A percentile compares a stretch with the other conserved stretches of the same genome.
These are phyloP conservation scores for Suhomyces bokatorum DNA, from an alignment of 1,139 yeast genomes.

Conservation along the genomic window DNA sequence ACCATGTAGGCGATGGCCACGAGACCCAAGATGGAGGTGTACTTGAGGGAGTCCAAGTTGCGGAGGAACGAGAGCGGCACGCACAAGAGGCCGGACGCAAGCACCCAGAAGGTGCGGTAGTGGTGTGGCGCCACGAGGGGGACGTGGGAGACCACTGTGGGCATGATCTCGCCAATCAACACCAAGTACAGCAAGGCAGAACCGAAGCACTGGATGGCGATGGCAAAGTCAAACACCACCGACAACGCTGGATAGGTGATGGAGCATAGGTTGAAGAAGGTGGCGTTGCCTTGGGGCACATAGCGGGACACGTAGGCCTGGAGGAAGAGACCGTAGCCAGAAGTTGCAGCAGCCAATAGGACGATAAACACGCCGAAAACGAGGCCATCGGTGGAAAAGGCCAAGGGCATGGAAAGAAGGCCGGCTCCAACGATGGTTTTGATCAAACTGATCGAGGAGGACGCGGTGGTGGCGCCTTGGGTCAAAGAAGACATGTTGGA, in stretches of 20 bases:
- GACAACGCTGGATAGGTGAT: constrained; percentile 84
- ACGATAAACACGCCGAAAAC: constrained; percentile 66
- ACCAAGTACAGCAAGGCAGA: constrained; percentile 49
- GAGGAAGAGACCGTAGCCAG: constrained; percentile 77
- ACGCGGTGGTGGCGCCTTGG: constrained; percentile 25
- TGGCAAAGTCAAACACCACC: constrained; percentile 81
- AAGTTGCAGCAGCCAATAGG: constrained; percentile 70
- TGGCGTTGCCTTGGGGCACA: constrained; percentile 72
- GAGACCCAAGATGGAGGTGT: constrained; percentile 44
- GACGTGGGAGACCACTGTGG: constrained; percentile 33
- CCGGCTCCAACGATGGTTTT: constrained; percentile 91
- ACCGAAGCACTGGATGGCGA: constrained; percentile 76
- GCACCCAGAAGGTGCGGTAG: constrained; percentile 40
- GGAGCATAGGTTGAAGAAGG: constrained; percentile 81
- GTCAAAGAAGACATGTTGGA: constrained; percentile 7
- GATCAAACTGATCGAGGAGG: constrained; percentile 59
- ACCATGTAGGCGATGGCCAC: constrained; percentile 43
- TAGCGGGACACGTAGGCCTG: constrained; percentile 75
- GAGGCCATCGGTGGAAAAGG: constrained; percentile 83
- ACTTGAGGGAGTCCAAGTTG: constrained; percentile 47
- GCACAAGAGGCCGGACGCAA: constrained; percentile 34
- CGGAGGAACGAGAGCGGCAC: constrained; percentile 46
- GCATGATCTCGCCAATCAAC: constrained; percentile 49
- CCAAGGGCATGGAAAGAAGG: constrained; percentile 86
- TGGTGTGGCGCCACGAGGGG: constrained; percentile 20